Percentiles rank a stretch among this genome's conserved stretches.
These are phyloP conservation scores for Pythium utonaiense DNA, from an alignment of 352 stramenopile genomes.

Conservation along the genomic window DNA sequence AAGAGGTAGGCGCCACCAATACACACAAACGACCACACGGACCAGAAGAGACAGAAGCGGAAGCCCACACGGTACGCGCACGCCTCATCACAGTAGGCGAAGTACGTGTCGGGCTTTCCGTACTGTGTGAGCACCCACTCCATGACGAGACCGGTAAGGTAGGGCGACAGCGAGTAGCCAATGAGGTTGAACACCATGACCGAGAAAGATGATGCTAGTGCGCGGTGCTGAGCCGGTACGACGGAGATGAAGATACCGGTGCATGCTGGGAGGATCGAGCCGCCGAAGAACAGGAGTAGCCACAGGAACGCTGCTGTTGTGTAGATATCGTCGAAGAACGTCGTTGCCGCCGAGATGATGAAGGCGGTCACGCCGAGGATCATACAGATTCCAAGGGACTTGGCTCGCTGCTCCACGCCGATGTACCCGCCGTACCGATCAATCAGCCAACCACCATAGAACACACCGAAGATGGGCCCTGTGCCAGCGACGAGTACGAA, in stretches of 20 bases:
- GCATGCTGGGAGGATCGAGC: conserved; percentile 73
- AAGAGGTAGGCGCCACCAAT: conserved; percentile 55
- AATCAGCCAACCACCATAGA: conserved; percentile 78
- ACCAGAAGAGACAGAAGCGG: conserved; percentile 81
- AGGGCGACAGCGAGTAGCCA: conserved; percentile 74
- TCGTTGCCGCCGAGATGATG: conserved; percentile 57
- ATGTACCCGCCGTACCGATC: conserved; percentile 78
- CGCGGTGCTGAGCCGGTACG: conserved; percentile 66
- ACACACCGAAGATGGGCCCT: conserved; percentile 76
- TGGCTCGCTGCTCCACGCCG: conserved; percentile 66
- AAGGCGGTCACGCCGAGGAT: conserved; percentile 67
- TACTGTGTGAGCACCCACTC: conserved; percentile 71
- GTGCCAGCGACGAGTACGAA: conserved; percentile 81
- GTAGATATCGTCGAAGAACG: conserved; percentile 79
- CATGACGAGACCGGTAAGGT: conserved; percentile 78
- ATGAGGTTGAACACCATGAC: conserved; percentile 86
- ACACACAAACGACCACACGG: conserved; percentile 72
- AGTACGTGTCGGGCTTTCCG: conserved; percentile 55
- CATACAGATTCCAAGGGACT: conserved; percentile 76
- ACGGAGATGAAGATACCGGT: conserved; percentile 86
- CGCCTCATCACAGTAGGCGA: conserved; percentile 72
- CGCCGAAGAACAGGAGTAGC: conserved; percentile 80
- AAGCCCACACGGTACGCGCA: conserved; percentile 80
- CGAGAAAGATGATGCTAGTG: conserved; percentile 73
- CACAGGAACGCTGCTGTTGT: conserved; percentile 71